A percentile compares a stretch with the other conserved stretches of the same genome.
These are phyloP conservation scores for Dictyostelium capitatum DNA, from an alignment of 78 protist genomes.

Conservation along the genomic window DNA sequence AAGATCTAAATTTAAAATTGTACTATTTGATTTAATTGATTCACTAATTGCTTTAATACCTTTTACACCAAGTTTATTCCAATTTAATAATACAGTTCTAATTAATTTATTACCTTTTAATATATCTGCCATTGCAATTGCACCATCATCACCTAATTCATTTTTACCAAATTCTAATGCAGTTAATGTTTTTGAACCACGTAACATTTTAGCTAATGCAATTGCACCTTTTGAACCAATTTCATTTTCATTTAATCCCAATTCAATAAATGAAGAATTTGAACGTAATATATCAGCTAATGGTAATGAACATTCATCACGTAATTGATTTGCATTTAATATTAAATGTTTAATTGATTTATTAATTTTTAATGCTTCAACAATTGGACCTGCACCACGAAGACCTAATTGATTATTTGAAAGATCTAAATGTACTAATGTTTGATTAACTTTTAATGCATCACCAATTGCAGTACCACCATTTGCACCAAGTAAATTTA, in stretches of 20 bases:
- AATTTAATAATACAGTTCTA: background rate
- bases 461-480: slow-evolving; percentile 76
- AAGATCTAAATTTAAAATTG: slow-evolving; percentile 16
- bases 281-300: slow-evolving; percentile 61
- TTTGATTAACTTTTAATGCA: slow-evolving; percentile 34
- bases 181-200: background rate
- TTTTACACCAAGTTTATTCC: slow-evolving; percentile 75
- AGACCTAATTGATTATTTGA: slow-evolving; percentile 55
- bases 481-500: slow-evolving; percentile 71
- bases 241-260: slow-evolving; percentile 65
- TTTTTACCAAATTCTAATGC: slow-evolving; percentile 63
- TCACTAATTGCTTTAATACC: slow-evolving; percentile 54
- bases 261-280: slow-evolving; percentile 26
- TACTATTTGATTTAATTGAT: slow-evolving; percentile 24
- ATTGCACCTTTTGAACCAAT: slow-evolving; percentile 69
- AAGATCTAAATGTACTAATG: slow-evolving; percentile 62
- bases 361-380: slow-evolving; percentile 69
- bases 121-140: slow-evolving; percentile 68
- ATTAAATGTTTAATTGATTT: slow-evolving; percentile 39
- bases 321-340: slow-evolving; percentile 65
- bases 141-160: slow-evolving; percentile 78
- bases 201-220: slow-evolving; percentile 58
- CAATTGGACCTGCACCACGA: slow-evolving; percentile 76
- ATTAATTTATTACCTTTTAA: slow-evolving; percentile 47
- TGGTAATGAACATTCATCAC: slow-evolving; percentile 65